These are phyloP conservation scores for Dothideomycetes sp. DNA, from an alignment of 2,329 filamentous ascomycete genomes.

Conservation along the genomic window DNA sequence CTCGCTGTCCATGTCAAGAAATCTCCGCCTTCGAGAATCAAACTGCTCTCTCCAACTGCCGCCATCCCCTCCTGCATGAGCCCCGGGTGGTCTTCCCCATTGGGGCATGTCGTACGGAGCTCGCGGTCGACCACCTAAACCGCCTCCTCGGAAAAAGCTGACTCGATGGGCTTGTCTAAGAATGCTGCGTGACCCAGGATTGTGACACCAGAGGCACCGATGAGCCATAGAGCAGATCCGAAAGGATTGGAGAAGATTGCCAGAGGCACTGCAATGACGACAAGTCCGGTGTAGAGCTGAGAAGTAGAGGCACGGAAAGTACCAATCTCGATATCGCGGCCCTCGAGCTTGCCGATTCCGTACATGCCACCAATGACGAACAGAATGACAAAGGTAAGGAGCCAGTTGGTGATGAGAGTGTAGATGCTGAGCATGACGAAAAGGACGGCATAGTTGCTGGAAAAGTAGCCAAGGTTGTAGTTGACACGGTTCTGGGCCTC, in stretches of 20 bases:
- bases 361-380: conserved; percentile 80
- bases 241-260: conserved; percentile 80
- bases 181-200: conserved; percentile 91
- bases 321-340: conserved; percentile 79
- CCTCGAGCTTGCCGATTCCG: conserved; percentile 82
- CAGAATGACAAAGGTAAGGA: conserved; percentile 85
- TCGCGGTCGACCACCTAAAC: conserved; percentile 99
- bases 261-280: conserved; percentile 74
- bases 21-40: conserved; percentile 39
- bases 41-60: conserved; percentile 52
- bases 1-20: conserved; percentile 58
- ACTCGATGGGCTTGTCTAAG: conserved; percentile 98
- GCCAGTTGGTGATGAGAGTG: conserved; percentile 77
- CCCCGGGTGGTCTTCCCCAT: conserved; percentile 99
- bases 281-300: conserved; percentile 84
- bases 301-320: conserved; percentile 75
- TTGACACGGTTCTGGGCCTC: conserved; percentile 89
- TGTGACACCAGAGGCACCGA: conserved; percentile 86
- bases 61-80: conserved; percentile 44
- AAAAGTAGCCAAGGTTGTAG: conserved; percentile 96
- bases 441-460: conserved; percentile 92
- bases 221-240: conserved; percentile 81
- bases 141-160: conserved; percentile 99
- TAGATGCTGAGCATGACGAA: conserved; percentile 96
- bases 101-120: conserved; percentile 76